Base-by-base conservation (phyloP, 129 eudicot genomes). In the Flaveria robusta region DNA sequence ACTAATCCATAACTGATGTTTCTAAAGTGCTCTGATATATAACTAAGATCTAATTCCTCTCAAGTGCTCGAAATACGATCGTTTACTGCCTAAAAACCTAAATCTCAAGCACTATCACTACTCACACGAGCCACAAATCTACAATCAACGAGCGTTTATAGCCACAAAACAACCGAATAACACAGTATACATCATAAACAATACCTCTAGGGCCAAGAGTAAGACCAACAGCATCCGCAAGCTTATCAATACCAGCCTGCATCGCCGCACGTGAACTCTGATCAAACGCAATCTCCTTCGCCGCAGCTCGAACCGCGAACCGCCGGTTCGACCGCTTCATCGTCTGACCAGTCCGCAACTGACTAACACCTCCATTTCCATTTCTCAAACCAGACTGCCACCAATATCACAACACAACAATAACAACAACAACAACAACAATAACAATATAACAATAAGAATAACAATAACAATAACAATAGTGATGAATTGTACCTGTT, bases 201-300 rank as follows among this genome's bases (percentile, higher is more conserved):
- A 62, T 86, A 90, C 98, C 98, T 77, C 96, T 86, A 41, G 96
- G 98, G 14, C 98, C 96, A 74, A 92, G 98, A 51, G 96, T 92
- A 52, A 89, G 93, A 23, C 88, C 97, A 64, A 92, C 97, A 27
- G 86, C 90, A 82, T 90, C 96, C 1, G 95, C 95, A 31, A 93
- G 95, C 81, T 93, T 90, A 76, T 93, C 98, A 13, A 93, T 90
- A 8, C 98, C 98, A 1, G 88, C 83, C 78, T 93, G 96, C 79
- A 93, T 88, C 5, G 98, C 95, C 18, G 89, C 73, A 81, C 98
- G 88, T 0, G 96, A 90, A 2, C 77, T 69, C 89, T 93, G 98
- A 73, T 90, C 98, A 80, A 93, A 93, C 7, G 95, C 98, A 15
- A 93, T 93, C 3, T 93, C 98, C 77, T 93, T 93, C 3, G 94